These are phyloP conservation scores for Fusarium verticillioides DNA, from an alignment of 2,329 filamentous ascomycete species.

Conservation along the genomic window DNA sequence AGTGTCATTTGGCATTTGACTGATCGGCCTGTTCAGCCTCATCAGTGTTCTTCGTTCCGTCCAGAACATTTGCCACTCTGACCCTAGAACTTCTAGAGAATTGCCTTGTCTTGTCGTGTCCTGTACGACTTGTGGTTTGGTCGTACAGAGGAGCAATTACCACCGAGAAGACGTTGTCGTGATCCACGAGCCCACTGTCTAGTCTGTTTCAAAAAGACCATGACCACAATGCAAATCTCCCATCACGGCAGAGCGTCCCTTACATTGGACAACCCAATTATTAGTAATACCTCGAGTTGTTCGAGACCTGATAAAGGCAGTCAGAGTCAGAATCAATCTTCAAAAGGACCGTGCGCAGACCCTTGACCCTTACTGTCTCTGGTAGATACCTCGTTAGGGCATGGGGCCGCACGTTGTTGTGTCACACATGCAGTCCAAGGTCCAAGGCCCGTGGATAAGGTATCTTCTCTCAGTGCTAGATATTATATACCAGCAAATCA, in stretches of 20 bases:
- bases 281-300: constrained; percentile 39
- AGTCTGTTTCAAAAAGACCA: constrained; percentile 36
- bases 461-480: constrained; percentile 11
- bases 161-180: constrained; percentile 12
- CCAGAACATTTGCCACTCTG: constrained; percentile 36
- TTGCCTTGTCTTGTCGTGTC: background rate
- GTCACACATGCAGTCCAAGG: constrained; percentile 34
- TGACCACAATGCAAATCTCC: constrained; percentile 4
- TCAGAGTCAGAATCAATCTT: constrained; percentile 7
- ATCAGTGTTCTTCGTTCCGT: constrained; percentile 32
- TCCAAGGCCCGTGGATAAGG: constrained; percentile 10
- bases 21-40: constrained; percentile 29
- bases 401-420: constrained; percentile 42
- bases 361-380: constrained; percentile 38
- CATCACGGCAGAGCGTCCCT: constrained; percentile 28
- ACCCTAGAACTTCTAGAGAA: background rate
- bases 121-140: background rate
- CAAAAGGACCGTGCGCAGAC: constrained; percentile 37
- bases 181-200: constrained; percentile 27
- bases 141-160: constrained; percentile 8
- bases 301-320: constrained; percentile 27
- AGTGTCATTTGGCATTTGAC: constrained; percentile 21
- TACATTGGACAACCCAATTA: constrained; percentile 19
- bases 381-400: constrained; percentile 39
- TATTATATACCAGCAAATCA: constrained; percentile 11